A percentile compares a stretch with the other conserved stretches of the same genome.
These are phyloP conservation scores for Pseudocercospora fijiensis DNA, from an alignment of 2,329 filamentous ascomycete genomes.

Conservation along the genomic window DNA sequence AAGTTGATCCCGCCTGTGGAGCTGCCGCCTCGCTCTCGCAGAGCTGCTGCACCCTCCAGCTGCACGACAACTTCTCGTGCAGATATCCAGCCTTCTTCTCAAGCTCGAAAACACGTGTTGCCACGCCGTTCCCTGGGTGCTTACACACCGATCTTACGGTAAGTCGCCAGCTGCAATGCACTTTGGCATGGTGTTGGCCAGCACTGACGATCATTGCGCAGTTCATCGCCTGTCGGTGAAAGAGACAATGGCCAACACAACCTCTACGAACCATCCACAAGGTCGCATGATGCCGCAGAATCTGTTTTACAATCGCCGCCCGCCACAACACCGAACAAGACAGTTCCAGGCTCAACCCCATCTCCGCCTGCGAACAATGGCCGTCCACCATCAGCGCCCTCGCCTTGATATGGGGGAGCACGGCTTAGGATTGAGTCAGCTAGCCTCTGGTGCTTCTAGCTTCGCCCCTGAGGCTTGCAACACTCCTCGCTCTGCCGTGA, in stretches of 20 bases:
- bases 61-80: conserved; percentile 1
- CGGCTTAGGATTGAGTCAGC: not conserved
- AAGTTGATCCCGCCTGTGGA: not conserved
- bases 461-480: not conserved
- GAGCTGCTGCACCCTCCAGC: conserved; percentile 6
- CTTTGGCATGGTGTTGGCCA: conserved; percentile 1
- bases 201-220: conserved; percentile 2
- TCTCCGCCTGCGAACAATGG: conserved; percentile 13
- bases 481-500: conserved; percentile 2
- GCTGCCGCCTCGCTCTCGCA: conserved; percentile 1
- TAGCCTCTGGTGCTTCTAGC: not conserved
- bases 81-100: not conserved
- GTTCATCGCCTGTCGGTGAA: conserved; percentile 15
- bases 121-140: conserved; percentile 16
- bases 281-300: not conserved
- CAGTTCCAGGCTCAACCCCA: conserved; percentile 10
- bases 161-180: conserved; percentile 10
- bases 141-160: conserved; percentile 27
- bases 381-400: not conserved
- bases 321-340: conserved; percentile 10
- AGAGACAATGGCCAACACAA: not conserved
- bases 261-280: not conserved
- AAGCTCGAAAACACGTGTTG: conserved; percentile 1
- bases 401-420: not conserved
- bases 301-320: not conserved